Evolutionary conservation across 2,329 filamentous ascomycete genomes (phyloP), one percentile per base, ranked within the genome.

Genomic region (Aureobasidium sp.): DNA sequence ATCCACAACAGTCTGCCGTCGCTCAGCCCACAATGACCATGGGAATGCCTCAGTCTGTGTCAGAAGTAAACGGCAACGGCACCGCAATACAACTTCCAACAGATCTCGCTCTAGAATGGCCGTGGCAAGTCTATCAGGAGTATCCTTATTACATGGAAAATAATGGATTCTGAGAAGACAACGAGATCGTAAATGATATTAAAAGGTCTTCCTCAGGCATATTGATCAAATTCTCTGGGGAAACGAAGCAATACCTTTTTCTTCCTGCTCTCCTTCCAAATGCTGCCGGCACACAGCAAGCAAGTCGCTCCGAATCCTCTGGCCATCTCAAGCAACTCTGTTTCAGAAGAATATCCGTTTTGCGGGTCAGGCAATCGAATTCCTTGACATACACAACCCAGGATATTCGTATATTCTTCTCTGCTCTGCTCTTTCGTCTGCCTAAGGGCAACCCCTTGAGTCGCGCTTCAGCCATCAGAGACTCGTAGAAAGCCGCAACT

Each of bases 91-190:
- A 53, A 20, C 23, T 50, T 5, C 44, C 61, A 41, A 26, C 61
- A 41, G 51, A 55, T 23, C 37, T 50, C 10, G 42, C 36, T 41
- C 23, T 51, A 2, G 57, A 60, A 27, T 60, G 57, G 57, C 57
- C 57, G 2, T 60, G 57, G 57, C 57, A 34, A 12, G n/a, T 60
- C 20, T 60, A 60, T 23, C 46, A 50, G 20, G 57, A 60, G 17
- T 47, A 47, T n/a, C 44, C 56, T 20, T 60, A 39, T 7, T 60
- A 42, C 36, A 39, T 42, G 32, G 55, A 58, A 5, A 58, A 36
- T 29, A 52, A 42, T n/a, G 47, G 47, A 34, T 51, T 36, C 29
- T 51, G 20, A 10, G 8, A 17, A 32, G 6, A 17, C 20, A 5
- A 6, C 7, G 13, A 29, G 17, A 23, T n/a, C 12, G 6, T 32